Evolutionary conservation across 345 rosid species (phyloP).

Genomic region (Populus tremula): DNA sequence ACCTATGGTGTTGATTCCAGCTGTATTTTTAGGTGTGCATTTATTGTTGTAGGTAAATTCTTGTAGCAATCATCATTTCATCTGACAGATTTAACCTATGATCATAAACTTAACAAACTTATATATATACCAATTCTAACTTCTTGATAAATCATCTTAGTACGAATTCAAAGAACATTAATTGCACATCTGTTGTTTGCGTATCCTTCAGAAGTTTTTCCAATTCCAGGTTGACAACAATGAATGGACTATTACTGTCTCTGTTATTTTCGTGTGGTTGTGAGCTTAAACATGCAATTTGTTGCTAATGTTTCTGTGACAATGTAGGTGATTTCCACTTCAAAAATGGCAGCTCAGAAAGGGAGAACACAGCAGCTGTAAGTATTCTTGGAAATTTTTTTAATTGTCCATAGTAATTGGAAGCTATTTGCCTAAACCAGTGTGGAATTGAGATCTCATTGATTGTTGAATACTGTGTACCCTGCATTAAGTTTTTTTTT

Average conservation of each 20-base stretch:
- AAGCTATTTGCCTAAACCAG: neutral
- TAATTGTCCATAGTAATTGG: neutral
- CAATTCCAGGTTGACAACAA: neutral
- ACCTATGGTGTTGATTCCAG: neutral
- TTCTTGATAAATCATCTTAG: neutral
- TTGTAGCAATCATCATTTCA: neutral
- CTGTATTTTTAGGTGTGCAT: slow-evolving; percentile 10
- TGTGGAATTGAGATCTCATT: neutral
- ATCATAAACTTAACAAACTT: slow-evolving; percentile 3
- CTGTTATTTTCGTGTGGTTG: neutral
- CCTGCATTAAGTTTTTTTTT: neutral
- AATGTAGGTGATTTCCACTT: slow-evolving; percentile 52
- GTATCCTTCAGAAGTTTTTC: neutral
- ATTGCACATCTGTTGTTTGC: neutral
- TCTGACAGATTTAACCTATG: neutral
- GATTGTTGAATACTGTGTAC: neutral
- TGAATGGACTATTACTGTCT: neutral
- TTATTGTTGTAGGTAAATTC: slow-evolving; percentile 4
- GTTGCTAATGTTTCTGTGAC: slow-evolving; percentile 21
- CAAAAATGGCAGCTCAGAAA: slow-evolving; percentile 29
- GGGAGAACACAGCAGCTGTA: slow-evolving; percentile 43
- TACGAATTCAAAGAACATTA: neutral
- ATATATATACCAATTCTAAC: neutral
- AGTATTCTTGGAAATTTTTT: slow-evolving; percentile 17
- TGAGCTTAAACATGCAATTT: slow-evolving; percentile 6